A percentile compares a stretch with the other conserved stretches of the same genome.
Conservation (phyloP, 2,329 filamentous ascomycete species). For the Hirsutella rhossiliensis region DNA sequence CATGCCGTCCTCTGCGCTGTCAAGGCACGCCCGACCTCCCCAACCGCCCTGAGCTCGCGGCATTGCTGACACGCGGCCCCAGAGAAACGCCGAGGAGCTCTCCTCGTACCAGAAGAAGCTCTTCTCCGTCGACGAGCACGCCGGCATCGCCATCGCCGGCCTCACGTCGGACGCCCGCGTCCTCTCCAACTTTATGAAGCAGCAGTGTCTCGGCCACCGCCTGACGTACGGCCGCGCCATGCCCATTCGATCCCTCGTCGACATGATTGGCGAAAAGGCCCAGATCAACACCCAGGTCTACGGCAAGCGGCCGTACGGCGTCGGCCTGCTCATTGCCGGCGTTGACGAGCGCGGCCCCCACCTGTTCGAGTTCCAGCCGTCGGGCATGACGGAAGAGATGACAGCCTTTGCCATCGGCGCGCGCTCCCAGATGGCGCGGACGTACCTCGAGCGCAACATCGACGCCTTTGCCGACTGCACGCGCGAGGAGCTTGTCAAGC, state of each 20-base stretch:
- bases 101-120: slow-evolving; percentile 99
- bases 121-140: slow-evolving; percentile 90
- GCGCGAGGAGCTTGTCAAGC: slow-evolving; percentile 78
- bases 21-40: slow-evolving; percentile 52
- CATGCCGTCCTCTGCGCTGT: slow-evolving; percentile 91
- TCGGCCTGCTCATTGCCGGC: slow-evolving; percentile 83
- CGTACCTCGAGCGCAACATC: slow-evolving; percentile 87
- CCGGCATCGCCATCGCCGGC: slow-evolving; percentile 89
- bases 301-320: slow-evolving; percentile 90
- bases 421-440: slow-evolving; percentile 92
- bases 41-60: background rate
- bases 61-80: slow-evolving; percentile 3
- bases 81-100: slow-evolving; percentile 98
- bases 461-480: slow-evolving; percentile 67
- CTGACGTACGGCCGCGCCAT: slow-evolving; percentile 93
- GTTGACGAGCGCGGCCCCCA: slow-evolving; percentile 91
- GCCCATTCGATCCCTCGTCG: slow-evolving; percentile 77
- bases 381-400: slow-evolving; percentile 96
- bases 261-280: slow-evolving; percentile 88
- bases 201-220: slow-evolving; percentile 90
- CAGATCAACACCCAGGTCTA: slow-evolving; percentile 98
- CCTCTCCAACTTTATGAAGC: slow-evolving; percentile 99
- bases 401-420: slow-evolving; percentile 90
- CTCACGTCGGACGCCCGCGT: slow-evolving; percentile 96
- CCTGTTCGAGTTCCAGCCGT: slow-evolving; percentile 96